A percentile compares a stretch with the other conserved stretches of the same genome.
Conservation (phyloP, 371 early-diverging fungal genomes). For the Mucor circinelloides region DNA sequence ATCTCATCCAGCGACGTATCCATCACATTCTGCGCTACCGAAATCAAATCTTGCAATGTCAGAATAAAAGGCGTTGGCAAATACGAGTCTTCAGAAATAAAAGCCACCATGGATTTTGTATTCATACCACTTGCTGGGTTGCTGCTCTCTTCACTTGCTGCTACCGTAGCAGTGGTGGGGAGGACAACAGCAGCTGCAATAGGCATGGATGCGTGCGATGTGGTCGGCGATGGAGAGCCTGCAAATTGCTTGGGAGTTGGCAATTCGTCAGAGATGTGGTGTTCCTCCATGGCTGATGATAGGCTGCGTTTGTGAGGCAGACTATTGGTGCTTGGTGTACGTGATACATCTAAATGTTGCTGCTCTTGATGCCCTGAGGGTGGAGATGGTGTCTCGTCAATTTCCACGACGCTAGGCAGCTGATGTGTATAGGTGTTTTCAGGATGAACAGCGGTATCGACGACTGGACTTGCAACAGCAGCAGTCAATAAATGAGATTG, state of each 20-base stretch:
- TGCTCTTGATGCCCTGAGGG: not conserved
- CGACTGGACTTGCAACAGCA: not conserved
- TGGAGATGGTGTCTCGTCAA: conserved; percentile 12
- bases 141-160: not conserved
- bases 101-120: conserved; percentile 37
- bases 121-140: not conserved
- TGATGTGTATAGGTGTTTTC: not conserved
- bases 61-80: conserved; percentile 64
- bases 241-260: not conserved
- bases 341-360: not conserved
- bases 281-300: conserved; percentile 17
- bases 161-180: not conserved
- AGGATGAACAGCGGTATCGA: not conserved
- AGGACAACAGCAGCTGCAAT: not conserved
- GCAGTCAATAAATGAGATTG: not conserved
- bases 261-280: not conserved
- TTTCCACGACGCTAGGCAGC: conserved; percentile 18
- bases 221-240: not conserved
- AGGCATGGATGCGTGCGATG: not conserved
- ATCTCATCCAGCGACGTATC: conserved; percentile 58
- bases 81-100: conserved; percentile 63
- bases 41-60: conserved; percentile 59
- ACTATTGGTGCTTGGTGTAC: conserved; percentile 5
- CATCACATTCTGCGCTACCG: conserved; percentile 57
- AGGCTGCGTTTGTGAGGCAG: conserved; percentile 30